Percentiles rank a stretch among this genome's conserved stretches.
Evolutionary conservation across 2,329 filamentous ascomycete genomes (phyloP).

Genomic region (Aspergillus pseudoglaucus): DNA sequence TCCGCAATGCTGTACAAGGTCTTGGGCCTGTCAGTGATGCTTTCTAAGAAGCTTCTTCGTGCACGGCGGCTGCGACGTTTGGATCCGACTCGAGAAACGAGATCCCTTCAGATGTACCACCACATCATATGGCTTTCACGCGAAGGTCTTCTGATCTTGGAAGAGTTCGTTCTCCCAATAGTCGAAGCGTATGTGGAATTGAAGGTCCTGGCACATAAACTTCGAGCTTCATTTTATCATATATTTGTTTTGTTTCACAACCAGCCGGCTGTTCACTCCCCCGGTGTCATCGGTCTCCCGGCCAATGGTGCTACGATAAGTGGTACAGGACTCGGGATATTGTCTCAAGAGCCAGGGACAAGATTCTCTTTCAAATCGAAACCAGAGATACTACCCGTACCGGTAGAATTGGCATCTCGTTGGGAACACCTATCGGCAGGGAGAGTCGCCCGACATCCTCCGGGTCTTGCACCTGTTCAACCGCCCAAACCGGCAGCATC

Average conservation of each 20-base stretch:
- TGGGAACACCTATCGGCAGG: conserved; percentile 1
- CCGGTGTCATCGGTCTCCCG: conserved; percentile 43
- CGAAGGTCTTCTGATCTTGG: conserved; percentile 81
- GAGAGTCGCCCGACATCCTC: conserved; percentile 22
- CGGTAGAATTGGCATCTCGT: neutral
- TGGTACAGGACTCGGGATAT: conserved; percentile 22
- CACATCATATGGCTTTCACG: conserved; percentile 94
- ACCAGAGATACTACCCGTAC: conserved; percentile 8
- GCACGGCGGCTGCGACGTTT: conserved; percentile 76
- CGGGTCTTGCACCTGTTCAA: conserved; percentile 30
- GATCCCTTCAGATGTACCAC: conserved; percentile 74
- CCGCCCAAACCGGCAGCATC: conserved; percentile 47
- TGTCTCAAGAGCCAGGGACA: conserved; percentile 6
- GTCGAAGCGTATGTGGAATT: conserved; percentile 72
- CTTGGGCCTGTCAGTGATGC: conserved; percentile 79
- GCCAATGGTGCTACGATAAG: conserved; percentile 18
- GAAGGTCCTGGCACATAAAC: conserved; percentile 83
- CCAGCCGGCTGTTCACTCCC: conserved; percentile 65
- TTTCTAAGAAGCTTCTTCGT: conserved; percentile 74
- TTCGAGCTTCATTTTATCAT: conserved; percentile 91
- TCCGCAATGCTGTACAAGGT: conserved; percentile 77
- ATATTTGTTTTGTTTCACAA: conserved; percentile 97
- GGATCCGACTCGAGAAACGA: conserved; percentile 71
- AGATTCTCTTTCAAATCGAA: conserved; percentile 15
- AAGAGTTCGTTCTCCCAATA: conserved; percentile 79